Conservation (phyloP, 495 filamentous ascomycete genomes). For the Jackrogersella multiformis region DNA sequence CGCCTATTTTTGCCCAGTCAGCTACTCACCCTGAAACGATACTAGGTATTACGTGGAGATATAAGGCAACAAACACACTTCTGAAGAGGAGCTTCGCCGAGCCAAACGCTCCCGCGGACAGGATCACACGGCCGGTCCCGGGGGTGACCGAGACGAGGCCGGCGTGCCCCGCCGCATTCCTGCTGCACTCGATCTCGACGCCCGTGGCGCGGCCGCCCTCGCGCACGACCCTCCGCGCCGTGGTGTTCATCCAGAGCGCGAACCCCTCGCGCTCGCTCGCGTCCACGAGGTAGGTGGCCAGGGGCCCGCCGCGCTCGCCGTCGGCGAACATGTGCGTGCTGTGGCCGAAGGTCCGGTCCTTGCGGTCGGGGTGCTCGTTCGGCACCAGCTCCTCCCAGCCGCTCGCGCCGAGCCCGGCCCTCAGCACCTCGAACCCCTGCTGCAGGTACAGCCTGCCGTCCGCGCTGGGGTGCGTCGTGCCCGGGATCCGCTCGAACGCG, state of each 20-base stretch:
- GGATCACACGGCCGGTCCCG: slow-evolving; percentile 65
- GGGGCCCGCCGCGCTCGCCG: slow-evolving; percentile 68
- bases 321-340: slow-evolving; percentile 68
- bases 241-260: slow-evolving; percentile 66
- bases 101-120: slow-evolving; percentile 69
- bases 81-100: slow-evolving; percentile 66
- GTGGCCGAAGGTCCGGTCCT: slow-evolving; percentile 66
- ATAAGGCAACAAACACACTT: slow-evolving; percentile 20
- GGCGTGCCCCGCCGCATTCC: slow-evolving; percentile 54
- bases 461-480: slow-evolving; percentile 66
- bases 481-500: slow-evolving; percentile 68
- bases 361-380: slow-evolving; percentile 64
- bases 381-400: slow-evolving; percentile 67
- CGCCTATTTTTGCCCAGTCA: slow-evolving; percentile 45
- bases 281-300: slow-evolving; percentile 69
- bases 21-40: background rate
- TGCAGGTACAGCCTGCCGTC: slow-evolving; percentile 72
- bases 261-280: slow-evolving; percentile 66
- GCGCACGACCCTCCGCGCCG: slow-evolving; percentile 66
- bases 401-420: slow-evolving; percentile 57
- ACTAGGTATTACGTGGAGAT: background rate
- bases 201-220: slow-evolving; percentile 64
- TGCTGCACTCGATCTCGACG: slow-evolving; percentile 64
- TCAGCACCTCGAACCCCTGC: slow-evolving; percentile 63
- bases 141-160: slow-evolving; percentile 63